These are phyloP conservation scores for Xylaria sp. DNA, from an alignment of 2,329 filamentous ascomycete genomes.

Conservation along the genomic window DNA sequence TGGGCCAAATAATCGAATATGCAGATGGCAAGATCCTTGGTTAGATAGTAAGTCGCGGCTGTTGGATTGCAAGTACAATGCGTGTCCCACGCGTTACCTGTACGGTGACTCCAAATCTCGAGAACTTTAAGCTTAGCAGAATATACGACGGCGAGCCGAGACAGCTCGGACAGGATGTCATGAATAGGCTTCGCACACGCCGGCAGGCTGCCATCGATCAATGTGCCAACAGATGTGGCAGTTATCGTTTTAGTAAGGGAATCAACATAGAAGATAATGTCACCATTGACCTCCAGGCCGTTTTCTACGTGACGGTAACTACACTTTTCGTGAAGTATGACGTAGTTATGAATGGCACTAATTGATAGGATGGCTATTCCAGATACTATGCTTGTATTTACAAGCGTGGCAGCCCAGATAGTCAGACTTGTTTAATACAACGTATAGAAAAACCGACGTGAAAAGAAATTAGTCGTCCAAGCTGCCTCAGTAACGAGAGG, in stretches of 20 bases:
- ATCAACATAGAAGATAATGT: neutral
- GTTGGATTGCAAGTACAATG: no score
- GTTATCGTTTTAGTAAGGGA: constrained; percentile 4
- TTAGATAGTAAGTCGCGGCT: neutral
- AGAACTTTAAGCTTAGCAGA: neutral
- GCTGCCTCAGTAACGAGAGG: no score
- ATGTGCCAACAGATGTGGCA: neutral
- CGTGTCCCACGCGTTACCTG: constrained; percentile 1
- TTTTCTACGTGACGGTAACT: neutral
- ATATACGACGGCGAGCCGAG: neutral
- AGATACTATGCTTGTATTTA: no score
- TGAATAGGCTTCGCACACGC: neutral
- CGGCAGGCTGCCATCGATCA: neutral
- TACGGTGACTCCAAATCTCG: constrained; percentile 1
- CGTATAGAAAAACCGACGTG: no score
- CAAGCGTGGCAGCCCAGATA: no score
- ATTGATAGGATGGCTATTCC: neutral
- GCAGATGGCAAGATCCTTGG: neutral
- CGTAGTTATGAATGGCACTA: neutral
- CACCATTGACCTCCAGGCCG: neutral
- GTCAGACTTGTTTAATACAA: no score
- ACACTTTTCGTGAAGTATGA: neutral
- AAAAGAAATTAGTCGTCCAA: no score
- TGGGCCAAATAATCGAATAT: neutral
- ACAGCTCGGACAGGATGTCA: neutral